These are phyloP conservation scores for Cutaneotrichosporon daszewskae DNA, from an alignment of 1,284 basidiomycete genomes.

Conservation along the genomic window DNA sequence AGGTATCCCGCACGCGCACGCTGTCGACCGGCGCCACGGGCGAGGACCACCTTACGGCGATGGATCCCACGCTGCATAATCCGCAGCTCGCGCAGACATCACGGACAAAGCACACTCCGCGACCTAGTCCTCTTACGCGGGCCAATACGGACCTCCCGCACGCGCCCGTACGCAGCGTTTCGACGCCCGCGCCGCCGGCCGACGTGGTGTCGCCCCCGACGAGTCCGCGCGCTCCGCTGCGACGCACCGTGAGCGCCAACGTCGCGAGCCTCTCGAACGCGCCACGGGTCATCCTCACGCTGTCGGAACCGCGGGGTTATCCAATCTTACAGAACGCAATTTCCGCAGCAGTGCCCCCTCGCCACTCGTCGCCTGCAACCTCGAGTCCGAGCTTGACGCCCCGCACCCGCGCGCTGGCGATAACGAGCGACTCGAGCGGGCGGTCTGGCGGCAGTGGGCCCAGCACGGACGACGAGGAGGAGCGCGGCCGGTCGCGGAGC, in stretches of 20 bases:
- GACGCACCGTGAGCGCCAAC: neutral
- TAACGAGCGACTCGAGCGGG: slow-evolving; percentile 1
- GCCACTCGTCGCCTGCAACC: neutral
- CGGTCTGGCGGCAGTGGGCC: neutral
- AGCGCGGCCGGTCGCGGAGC: slow-evolving; percentile 30
- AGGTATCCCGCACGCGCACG: no score
- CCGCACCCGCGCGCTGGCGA: slow-evolving; percentile 7
- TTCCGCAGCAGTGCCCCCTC: slow-evolving; percentile 8
- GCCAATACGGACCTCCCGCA: neutral
- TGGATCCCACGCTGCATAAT: neutral
- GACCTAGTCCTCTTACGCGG: neutral
- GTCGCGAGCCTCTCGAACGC: neutral
- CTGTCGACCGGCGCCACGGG: neutral
- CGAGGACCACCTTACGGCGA: neutral
- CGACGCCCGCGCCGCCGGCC: neutral
- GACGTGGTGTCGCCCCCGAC: neutral
- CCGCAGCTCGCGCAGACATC: neutral
- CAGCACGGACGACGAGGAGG: slow-evolving; percentile 20
- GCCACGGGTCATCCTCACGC: slow-evolving; percentile 17
- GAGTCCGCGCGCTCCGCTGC: neutral
- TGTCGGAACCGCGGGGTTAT: slow-evolving; percentile 31
- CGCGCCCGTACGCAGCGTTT: neutral
- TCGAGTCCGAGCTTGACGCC: slow-evolving; percentile 2
- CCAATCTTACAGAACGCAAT: slow-evolving; percentile 21
- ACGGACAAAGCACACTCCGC: neutral